Base-by-base conservation (phyloP, 257 asterid species). In the Handroanthus guayacan region DNA sequence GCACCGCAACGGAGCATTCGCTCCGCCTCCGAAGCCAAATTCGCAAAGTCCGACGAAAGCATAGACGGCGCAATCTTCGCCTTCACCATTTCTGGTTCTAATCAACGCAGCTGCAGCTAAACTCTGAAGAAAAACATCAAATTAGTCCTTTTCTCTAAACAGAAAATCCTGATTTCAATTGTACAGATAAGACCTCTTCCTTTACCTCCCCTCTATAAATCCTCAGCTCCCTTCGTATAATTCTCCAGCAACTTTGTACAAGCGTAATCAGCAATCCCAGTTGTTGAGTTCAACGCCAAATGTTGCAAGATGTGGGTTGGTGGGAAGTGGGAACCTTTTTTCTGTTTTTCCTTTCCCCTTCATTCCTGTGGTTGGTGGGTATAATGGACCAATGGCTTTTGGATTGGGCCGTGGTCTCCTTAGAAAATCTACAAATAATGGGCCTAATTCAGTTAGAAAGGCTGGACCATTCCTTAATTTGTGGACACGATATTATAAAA, bases 11-110 rank as follows among this genome's bases (percentile, higher is more conserved):
- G 80, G 82, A 94, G 71, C 95, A 94, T 94, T 69, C 92, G 83
- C 31, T 86, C 80, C 38, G 98, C 97, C 83, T 94, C 97, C 44
- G 96, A 77, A 5, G 99, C 97, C 83, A 94, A 82, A 82, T 94
- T 92, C n/a, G 97, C 89, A 38, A 94, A 94, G 82, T 94, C 97
- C 69, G 98, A 94, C 7, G 98, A 94, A 1, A 94, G 83, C 99
- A 94, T 94, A 55, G 98, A 94, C 67, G 99, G 97, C 47, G 97
- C 96, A 41, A 94, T 92, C 76, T 83, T 89, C 10, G 97, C 82
- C 76, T 80, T 84, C 85, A 82, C 87, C 97, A 89, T 90, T 62
- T 70, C 68, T 31, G 69, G 56, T 31, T 61, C 67, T 13, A 9
- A 47, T 38, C 48, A 44, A 52, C 4, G 43, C 61, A 62, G 45